Conservation (phyloP, 495 filamentous ascomycete species). For the Penicillium dipodomyicola region DNA sequence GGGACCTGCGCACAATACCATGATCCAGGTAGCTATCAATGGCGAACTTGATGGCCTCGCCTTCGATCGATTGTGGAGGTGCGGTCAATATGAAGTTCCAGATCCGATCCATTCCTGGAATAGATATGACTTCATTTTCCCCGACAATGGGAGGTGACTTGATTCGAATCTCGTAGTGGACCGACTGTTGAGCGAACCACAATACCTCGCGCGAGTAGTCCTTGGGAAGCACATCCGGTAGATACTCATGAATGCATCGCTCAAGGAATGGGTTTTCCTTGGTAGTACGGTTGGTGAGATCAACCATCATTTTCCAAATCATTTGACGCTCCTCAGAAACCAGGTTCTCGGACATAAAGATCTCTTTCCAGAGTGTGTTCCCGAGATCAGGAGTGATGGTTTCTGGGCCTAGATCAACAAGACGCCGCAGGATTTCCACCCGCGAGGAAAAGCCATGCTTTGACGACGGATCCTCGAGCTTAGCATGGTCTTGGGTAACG, state of each 20-base stretch:
- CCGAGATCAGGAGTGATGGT: conserved; percentile 61
- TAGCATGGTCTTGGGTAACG: conserved; percentile 39
- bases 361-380: conserved; percentile 61
- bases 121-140: conserved; percentile 49
- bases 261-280: conserved; percentile 62
- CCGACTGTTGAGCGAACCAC: conserved; percentile 60
- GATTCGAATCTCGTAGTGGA: conserved; percentile 48
- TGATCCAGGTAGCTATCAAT: conserved; percentile 74
- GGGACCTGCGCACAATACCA: conserved; percentile 37
- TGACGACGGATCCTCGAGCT: conserved; percentile 37
- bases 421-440: conserved; percentile 53
- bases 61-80: conserved; percentile 65
- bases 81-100: conserved; percentile 81
- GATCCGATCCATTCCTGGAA: conserved; percentile 69
- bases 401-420: conserved; percentile 58
- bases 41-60: conserved; percentile 63
- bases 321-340: conserved; percentile 54
- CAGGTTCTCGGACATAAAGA: conserved; percentile 60
- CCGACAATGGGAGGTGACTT: conserved; percentile 35
- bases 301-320: conserved; percentile 65
- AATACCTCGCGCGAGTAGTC: conserved; percentile 66
- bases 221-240: conserved; percentile 60
- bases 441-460: conserved; percentile 48
- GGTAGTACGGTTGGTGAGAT: conserved; percentile 42
- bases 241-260: conserved; percentile 62